Evolutionary conservation across 345 rosid species (phyloP).

Genomic region (Eutrema heterophyllum): DNA sequence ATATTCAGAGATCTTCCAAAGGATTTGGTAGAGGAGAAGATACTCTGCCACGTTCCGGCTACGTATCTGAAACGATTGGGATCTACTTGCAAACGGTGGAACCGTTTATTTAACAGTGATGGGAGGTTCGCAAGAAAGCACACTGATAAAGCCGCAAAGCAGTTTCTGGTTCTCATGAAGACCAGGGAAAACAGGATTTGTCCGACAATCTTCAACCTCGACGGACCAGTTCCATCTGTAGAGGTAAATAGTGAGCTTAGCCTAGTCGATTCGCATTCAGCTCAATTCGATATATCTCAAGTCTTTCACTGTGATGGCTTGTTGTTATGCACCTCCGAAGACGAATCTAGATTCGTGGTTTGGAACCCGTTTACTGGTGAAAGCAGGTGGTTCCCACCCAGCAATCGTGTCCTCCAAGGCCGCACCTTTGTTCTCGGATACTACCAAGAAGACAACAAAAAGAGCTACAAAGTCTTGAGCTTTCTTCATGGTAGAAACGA

Average conservation of each 20-base stretch:
- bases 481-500: not conserved
- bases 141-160: not conserved
- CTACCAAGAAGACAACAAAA: not conserved
- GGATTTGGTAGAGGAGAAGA: not conserved
- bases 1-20: too few relatives aligned
- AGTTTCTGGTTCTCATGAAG: not conserved
- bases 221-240: not conserved
- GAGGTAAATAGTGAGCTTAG: not conserved
- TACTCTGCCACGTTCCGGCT: not conserved
- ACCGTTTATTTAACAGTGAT: not conserved
- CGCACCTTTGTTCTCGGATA: not conserved
- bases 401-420: not conserved
- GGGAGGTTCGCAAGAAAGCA: not conserved
- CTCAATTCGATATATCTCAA: not conserved
- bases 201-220: not conserved
- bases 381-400: not conserved
- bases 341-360: not conserved
- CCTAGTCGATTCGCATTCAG: not conserved
- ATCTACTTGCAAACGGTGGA: not conserved
- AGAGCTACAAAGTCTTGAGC: not conserved
- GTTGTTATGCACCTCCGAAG: not conserved
- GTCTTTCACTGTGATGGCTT: not conserved
- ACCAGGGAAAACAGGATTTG: not conserved
- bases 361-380: not conserved
- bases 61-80: not conserved